Base-by-base conservation (phyloP, 2,329 filamentous ascomycete species). In the Botrytis tulipae region DNA sequence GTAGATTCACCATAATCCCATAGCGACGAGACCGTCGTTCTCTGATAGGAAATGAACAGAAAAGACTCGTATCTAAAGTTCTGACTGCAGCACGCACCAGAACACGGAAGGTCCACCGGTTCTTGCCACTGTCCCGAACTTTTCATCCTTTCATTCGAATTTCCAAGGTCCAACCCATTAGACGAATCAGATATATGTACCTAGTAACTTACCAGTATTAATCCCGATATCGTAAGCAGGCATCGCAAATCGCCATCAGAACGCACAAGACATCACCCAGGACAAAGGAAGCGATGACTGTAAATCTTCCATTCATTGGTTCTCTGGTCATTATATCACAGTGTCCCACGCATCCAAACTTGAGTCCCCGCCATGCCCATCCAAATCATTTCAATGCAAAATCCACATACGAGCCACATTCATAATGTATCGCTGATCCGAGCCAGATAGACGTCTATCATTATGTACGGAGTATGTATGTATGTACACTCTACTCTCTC, bases 21-120 rank as follows among this genome's bases (percentile, higher is more conserved):
- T 22, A 4, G 2, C 18, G 10, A 62, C 60, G n/a, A 54, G n/a
- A 1, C 12, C 14, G 9, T n/a, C 0, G 4, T n/a, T n/a, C n/a
- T 18, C 14, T 54, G 3, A 7, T 54, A 54, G 12, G 60, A 25
- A 20, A 20, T 20, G 22, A 42, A 62, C 25, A 18, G 35, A 42
- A 0, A 16, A 7, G 9, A 42, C 37, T 63, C 60, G 37, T 63
- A 44, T 63, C 37, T 63, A 29, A 42, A 44, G 37, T 63, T 63
- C 60, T 63, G 25, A 63, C 37, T 42, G 60, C 60, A 63, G 60
- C n/a, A 42, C n/a, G 37, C n/a, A 42, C n/a, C 40, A 40, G 8
- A 63, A n/a, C 40, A 29, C 16, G 16, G 9, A 42, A n/a, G 7
- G 16, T 63, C 37, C 25, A 42, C 25, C 25, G n/a, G n/a, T 63